Evolutionary conservation across 768 basidiomycete species (phyloP).

Genomic region (Pleurotus eryngii): DNA sequence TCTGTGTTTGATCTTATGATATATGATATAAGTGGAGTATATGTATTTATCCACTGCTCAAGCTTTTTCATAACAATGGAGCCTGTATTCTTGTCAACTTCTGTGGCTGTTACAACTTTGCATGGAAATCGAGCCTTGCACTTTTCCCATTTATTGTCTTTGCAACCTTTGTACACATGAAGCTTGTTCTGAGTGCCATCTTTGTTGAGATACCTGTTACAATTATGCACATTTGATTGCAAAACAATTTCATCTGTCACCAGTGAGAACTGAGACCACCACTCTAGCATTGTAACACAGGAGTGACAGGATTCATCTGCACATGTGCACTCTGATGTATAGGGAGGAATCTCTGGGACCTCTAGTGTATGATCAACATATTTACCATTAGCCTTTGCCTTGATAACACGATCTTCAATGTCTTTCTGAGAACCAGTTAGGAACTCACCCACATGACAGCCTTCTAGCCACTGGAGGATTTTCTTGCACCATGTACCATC

Average conservation of each 20-base stretch:
- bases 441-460: conserved; percentile 27
- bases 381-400: neutral
- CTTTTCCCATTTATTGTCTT: no score
- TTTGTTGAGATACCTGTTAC: conserved; percentile 13
- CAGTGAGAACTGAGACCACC: conserved; percentile 13
- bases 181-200: conserved; percentile 11
- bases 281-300: conserved; percentile 13
- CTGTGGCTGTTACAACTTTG: conserved; percentile 2
- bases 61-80: conserved; percentile 20
- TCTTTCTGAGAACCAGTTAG: conserved; percentile 17
- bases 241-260: conserved; percentile 26
- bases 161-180: neutral
- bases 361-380: conserved; percentile 21
- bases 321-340: neutral
- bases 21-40: conserved; percentile 22
- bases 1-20: conserved; percentile 29
- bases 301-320: conserved; percentile 16
- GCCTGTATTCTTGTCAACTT: conserved; percentile 24
- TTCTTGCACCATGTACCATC: conserved; percentile 11
- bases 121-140: conserved; percentile 28
- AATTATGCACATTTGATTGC: conserved; percentile 26
- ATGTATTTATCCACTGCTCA: conserved; percentile 28
- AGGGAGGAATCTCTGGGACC: conserved; percentile 19
- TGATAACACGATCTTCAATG: conserved; percentile 4
- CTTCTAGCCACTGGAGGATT: conserved; percentile 29